Base-by-base conservation (phyloP, 2,329 filamentous ascomycete genomes). In the Hypoxylon sp. region DNA sequence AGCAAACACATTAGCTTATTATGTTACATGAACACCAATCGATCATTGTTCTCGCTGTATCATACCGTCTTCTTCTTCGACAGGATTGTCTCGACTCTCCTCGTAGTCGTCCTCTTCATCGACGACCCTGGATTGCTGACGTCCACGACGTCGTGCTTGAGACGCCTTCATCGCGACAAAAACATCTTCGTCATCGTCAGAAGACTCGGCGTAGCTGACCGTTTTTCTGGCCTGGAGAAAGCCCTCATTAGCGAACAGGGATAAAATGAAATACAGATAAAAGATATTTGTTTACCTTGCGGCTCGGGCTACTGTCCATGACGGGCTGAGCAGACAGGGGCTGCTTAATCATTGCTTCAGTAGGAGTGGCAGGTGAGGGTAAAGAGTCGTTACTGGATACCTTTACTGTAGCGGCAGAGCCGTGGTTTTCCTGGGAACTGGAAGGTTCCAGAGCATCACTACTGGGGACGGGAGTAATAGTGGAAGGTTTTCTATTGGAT, bases 161-260 rank as follows among this genome's bases (percentile, higher is more conserved):
- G 79, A 79, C 13, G 80, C 74, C 65, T 78, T 81, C 73, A 81
- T 77, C 50, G 82, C 80, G 1, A 80, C 78, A 76, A 94, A 91
- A 0, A 92, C 88, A 48, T 90, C 89, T 22, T 94, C 91, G 54
- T 94, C 91, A 11, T 93, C 91, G 57, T 94, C 92, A 48, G 93
- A 93, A 1, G 93, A 94, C 76, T 98, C 94, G 70, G 92, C 91
- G 78, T 98, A 98, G 78, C 87, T 96, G 72, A 96, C 86, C 0
- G 79, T 78, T 76, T 87, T 89, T 73, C 84, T 88, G 3, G 78
- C 79, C 87, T 88, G 22, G 9, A 24, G 11, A 47, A 26, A 46
- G 52, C 9, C 19, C 46, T 13, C 1, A 31, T 64, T 19, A 65
- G 39, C 5, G 33, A 33, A 37, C 3, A 37, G 10, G n/a, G 37